Conservation (phyloP, 192 early-diverging fungal genomes). For the Coemansia sp. region DNA sequence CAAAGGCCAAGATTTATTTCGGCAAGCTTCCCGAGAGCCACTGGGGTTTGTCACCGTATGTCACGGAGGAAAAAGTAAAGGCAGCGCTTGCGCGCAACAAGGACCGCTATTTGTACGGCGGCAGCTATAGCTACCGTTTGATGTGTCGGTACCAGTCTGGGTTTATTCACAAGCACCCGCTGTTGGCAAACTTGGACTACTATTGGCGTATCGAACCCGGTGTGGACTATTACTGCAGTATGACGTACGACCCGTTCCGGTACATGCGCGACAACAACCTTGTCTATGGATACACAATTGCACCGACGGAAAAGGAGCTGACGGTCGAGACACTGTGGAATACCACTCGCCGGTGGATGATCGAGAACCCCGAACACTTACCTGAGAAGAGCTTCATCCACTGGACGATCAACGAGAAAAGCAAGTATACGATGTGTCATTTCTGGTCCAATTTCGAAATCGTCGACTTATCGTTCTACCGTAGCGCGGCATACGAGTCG, state of each 20-base stretch:
- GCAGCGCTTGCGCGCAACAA: conserved; percentile 56
- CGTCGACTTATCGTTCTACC: conserved; percentile 68
- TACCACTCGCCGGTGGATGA: conserved; percentile 56
- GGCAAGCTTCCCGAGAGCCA: conserved; percentile 63
- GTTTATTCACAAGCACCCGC: conserved; percentile 61
- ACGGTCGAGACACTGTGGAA: conserved; percentile 59
- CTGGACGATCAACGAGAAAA: conserved; percentile 53
- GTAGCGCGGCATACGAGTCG: conserved; percentile 65
- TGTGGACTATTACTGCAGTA: conserved; percentile 57
- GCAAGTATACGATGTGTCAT: conserved; percentile 63
- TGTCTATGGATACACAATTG: conserved; percentile 57
- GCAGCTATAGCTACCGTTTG: conserved; percentile 64
- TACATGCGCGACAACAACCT: conserved; percentile 60
- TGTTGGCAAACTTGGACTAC: conserved; percentile 58
- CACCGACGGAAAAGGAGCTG: conserved; percentile 55
- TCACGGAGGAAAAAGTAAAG: conserved; percentile 61
- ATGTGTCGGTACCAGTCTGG: conserved; percentile 54
- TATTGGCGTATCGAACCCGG: conserved; percentile 64
- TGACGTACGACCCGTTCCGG: conserved; percentile 60
- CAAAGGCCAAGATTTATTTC: conserved; percentile 64
- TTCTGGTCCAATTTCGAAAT: conserved; percentile 88
- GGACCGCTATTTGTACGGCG: conserved; percentile 62
- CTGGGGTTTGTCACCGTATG: conserved; percentile 78
- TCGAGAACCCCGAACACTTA: conserved; percentile 56
- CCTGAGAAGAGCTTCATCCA: conserved; percentile 58